phyloP scores from a whole-genome alignment of 2,329 filamentous ascomycete species.

The Diatrype stigma region DNA sequence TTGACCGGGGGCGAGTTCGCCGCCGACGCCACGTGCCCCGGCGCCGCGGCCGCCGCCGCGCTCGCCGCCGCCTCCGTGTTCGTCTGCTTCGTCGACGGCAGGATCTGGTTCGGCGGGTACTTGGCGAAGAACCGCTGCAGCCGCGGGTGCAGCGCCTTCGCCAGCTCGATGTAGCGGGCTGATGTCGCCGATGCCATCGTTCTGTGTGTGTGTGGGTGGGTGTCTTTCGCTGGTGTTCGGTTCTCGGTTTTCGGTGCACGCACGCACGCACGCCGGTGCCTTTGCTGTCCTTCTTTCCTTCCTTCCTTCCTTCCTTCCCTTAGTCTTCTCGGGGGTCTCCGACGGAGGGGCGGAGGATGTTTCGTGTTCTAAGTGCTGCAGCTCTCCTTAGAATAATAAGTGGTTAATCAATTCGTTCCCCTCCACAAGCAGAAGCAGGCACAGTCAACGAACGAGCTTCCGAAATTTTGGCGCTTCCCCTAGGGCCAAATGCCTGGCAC shows the following conservation, averaged over 20 bases:
- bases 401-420: not conserved
- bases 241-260: not conserved
- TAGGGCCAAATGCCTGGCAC: not conserved
- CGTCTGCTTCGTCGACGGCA: conserved; percentile 35
- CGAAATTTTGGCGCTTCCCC: not conserved
- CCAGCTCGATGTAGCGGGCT: conserved; percentile 49
- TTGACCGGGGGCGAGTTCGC: conserved; percentile 50
- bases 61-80: conserved; percentile 22
- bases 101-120: conserved; percentile 70
- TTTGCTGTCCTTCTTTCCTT: not conserved
- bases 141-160: conserved; percentile 69
- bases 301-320: not conserved
- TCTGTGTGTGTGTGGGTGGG: too few species aligned
- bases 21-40: conserved; percentile 28
- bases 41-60: conserved; percentile 26
- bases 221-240: not conserved
- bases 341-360: not conserved
- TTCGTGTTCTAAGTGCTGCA: too few species aligned
- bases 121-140: conserved; percentile 84
- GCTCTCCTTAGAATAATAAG: not conserved
- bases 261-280: not conserved
- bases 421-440: not conserved
- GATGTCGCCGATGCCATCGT: conserved; percentile 15
- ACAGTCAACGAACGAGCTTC: not conserved
- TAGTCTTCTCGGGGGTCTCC: not conserved